Conservation (phyloP, 2,329 filamentous ascomycete genomes). For the Penicillium frequentans region DNA sequence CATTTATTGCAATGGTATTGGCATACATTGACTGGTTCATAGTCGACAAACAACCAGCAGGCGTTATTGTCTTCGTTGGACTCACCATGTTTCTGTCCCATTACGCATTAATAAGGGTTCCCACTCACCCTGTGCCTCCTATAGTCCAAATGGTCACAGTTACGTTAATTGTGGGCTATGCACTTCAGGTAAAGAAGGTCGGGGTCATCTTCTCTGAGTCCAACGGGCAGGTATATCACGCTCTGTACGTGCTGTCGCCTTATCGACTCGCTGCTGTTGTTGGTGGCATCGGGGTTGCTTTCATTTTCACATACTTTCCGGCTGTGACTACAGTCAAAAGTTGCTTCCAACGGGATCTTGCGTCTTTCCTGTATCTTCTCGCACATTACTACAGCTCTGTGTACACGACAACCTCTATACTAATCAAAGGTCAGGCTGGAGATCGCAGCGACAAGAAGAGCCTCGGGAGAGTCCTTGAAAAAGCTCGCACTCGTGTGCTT, state of each 20-base stretch:
- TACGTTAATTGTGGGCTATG: not conserved
- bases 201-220: not conserved
- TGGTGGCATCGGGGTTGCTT: not conserved
- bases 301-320: not conserved
- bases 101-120: not conserved
- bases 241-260: not conserved
- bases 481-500: not conserved
- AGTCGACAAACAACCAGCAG: not conserved
- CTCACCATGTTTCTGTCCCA: not conserved
- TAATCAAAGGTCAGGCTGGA: not conserved
- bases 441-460: not conserved
- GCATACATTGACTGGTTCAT: not conserved
- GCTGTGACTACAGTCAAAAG: not conserved
- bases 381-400: not conserved
- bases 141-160: not conserved
- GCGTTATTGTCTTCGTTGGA: not conserved
- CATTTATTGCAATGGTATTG: not conserved
- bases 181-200: not conserved
- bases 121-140: not conserved
- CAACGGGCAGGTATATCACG: not conserved
- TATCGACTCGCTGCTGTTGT: not conserved
- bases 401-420: not conserved
- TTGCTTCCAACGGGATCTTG: not conserved
- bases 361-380: not conserved
- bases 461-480: not conserved